Percentiles rank a stretch among this genome's conserved stretches.
Conservation (phyloP, 352 stramenopile genomes). For the Globisporangium nodosum region DNA sequence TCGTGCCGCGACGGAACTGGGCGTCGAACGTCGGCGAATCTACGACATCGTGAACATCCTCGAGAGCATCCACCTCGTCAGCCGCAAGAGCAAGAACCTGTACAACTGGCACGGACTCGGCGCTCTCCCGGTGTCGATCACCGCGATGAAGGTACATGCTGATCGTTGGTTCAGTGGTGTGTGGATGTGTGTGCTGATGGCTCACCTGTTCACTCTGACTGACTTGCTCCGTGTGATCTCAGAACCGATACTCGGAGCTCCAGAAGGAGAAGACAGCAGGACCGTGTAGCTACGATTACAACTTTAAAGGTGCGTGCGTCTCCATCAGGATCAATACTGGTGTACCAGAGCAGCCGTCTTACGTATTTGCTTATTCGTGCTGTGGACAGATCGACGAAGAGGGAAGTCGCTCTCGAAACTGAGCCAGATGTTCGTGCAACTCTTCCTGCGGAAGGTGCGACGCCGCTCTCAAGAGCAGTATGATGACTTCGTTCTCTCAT, state of each 20-base stretch:
- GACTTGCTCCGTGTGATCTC: not conserved
- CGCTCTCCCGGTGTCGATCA: slow-evolving; percentile 58
- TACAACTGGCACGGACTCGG: slow-evolving; percentile 89
- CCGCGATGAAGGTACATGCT: slow-evolving; percentile 58
- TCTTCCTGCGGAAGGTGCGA: slow-evolving; percentile 88
- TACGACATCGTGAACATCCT: slow-evolving; percentile 99
- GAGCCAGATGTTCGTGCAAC: slow-evolving; percentile 94
- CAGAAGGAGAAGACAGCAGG: slow-evolving; percentile 19
- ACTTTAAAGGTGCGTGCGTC: slow-evolving; percentile 43
- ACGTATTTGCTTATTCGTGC: not conserved
- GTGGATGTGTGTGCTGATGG: not conserved
- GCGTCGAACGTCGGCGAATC: slow-evolving; percentile 92
- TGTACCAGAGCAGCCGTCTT: not conserved
- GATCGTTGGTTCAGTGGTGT: not conserved
- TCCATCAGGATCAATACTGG: not conserved
- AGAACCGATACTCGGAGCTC: slow-evolving; percentile 44
- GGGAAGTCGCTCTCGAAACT: slow-evolving; percentile 89
- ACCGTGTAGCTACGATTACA: slow-evolving; percentile 36
- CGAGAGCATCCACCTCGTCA: slow-evolving; percentile 93
- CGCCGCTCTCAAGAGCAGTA: not conserved
- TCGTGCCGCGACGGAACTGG: slow-evolving; percentile 54
- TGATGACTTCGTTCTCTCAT: not conserved
- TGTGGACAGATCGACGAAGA: slow-evolving; percentile 44
- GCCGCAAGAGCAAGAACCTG: slow-evolving; percentile 95
- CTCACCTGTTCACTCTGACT: not conserved